Evolutionary conservation across 768 basidiomycete genomes (phyloP).

Genomic region (Tylopilus plumbeoviolaceoides): DNA sequence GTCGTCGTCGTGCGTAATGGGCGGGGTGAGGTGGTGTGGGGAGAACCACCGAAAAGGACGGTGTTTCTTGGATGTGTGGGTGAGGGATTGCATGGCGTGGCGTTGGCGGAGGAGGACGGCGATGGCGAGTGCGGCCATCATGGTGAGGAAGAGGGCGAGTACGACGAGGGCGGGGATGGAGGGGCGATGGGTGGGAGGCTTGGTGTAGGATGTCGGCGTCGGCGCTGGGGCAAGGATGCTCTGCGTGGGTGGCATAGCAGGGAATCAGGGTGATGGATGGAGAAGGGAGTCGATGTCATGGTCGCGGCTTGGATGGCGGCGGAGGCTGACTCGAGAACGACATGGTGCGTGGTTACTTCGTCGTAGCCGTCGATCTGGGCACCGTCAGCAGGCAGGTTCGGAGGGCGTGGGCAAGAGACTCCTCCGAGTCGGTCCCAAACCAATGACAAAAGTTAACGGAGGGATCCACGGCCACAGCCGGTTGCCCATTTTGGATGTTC

Average conservation of each 20-base stretch:
- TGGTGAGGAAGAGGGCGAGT: slow-evolving; percentile 12
- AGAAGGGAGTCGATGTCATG: background rate
- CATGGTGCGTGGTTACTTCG: too few relatives aligned
- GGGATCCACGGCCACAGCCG: too few relatives aligned
- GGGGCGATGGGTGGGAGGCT: slow-evolving; percentile 1
- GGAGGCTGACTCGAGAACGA: slow-evolving; percentile 28
- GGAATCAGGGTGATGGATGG: background rate
- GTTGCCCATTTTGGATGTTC: too few relatives aligned
- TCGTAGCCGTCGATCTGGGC: too few relatives aligned
- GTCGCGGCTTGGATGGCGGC: background rate
- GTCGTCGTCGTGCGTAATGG: background rate
- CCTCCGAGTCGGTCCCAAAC: too few relatives aligned
- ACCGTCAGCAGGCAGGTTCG: too few relatives aligned
- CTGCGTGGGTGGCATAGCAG: slow-evolving; percentile 18
- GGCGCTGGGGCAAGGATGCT: background rate
- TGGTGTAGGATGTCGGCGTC: background rate
- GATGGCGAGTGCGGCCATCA: slow-evolving; percentile 20
- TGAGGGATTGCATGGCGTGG: background rate
- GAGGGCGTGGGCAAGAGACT: too few relatives aligned
- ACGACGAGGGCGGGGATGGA: slow-evolving; percentile 22
- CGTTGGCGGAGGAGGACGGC: slow-evolving; percentile 20
- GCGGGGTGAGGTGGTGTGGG: background rate
- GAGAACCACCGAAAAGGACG: slow-evolving; percentile 2
- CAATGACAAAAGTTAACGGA: too few relatives aligned
- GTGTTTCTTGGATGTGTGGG: background rate